phyloP scores from a whole-genome alignment of 495 filamentous ascomycete genomes.

The Oleoguttula mirabilis region DNA sequence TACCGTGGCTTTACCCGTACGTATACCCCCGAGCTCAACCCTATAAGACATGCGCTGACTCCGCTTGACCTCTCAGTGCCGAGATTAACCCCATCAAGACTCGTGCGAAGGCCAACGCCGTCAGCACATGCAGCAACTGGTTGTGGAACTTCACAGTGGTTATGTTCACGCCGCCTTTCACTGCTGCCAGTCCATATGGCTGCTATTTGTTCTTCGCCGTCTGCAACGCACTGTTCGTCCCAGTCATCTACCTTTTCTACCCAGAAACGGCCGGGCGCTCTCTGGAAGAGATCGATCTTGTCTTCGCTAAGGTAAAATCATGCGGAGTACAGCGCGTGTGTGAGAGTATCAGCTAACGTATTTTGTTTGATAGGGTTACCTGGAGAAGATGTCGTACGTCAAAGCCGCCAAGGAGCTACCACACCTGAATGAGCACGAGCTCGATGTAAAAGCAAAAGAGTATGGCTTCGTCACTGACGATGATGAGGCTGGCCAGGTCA shows the following conservation, averaged over 20 bases:
- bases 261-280: conserved; percentile 59
- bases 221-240: conserved; percentile 58
- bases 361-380: no score
- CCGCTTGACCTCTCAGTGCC: conserved; percentile 42
- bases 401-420: conserved; percentile 58
- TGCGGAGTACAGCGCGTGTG: no score
- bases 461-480: conserved; percentile 41
- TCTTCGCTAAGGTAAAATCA: conserved; percentile 75
- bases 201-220: conserved; percentile 70
- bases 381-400: conserved; percentile 66
- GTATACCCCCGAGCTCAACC: no score
- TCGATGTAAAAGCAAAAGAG: conserved; percentile 48
- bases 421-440: conserved; percentile 47
- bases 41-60: background rate
- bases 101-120: conserved; percentile 40
- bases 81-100: conserved; percentile 47
- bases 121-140: conserved; percentile 44
- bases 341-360: no score
- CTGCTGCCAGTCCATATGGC: conserved; percentile 7
- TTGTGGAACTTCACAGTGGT: conserved; percentile 35
- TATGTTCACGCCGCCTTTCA: conserved; percentile 27
- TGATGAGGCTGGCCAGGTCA: conserved; percentile 19
- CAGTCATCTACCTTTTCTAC: conserved; percentile 66
- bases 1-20: conserved; percentile 50
- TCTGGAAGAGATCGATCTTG: conserved; percentile 70